Evolutionary conservation across 257 asterid genomes (phyloP).

Genomic region (Scutellaria galericulata): DNA sequence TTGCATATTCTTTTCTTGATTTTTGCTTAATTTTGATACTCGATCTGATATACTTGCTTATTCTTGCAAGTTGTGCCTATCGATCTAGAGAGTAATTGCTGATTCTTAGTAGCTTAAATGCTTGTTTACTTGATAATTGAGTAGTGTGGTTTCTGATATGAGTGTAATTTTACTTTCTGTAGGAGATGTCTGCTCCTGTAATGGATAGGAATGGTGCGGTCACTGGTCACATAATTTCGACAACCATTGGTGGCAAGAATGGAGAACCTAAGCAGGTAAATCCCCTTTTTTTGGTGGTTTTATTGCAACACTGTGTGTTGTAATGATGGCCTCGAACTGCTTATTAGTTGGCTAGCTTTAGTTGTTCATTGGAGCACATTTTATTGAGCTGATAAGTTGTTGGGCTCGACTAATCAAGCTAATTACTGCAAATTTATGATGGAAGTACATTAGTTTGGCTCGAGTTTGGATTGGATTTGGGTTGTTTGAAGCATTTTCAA

Average conservation of each 20-base stretch:
- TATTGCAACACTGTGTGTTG: neutral
- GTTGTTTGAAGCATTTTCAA: constrained; percentile 14
- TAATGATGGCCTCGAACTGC: neutral
- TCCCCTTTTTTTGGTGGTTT: neutral
- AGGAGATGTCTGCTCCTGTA: constrained; percentile 83
- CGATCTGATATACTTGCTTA: constrained; percentile 17
- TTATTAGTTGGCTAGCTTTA: neutral
- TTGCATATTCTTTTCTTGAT: constrained; percentile 26
- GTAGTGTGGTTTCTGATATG: constrained; percentile 29
- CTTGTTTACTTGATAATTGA: neutral
- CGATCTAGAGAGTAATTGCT: constrained; percentile 11
- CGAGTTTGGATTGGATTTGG: constrained; percentile 13
- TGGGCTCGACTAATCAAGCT: neutral
- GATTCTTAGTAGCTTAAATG: constrained; percentile 1
- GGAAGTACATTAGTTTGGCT: constrained; percentile 15
- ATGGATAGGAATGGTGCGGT: constrained; percentile 73
- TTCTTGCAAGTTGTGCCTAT: neutral
- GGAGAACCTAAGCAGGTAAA: constrained; percentile 95
- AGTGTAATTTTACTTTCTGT: constrained; percentile 32
- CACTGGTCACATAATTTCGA: constrained; percentile 90
- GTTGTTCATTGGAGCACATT: neutral
- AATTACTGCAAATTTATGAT: neutral
- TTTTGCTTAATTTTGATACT: constrained; percentile 16
- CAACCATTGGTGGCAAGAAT: constrained; percentile 93
- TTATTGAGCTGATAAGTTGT: constrained; percentile 14